These are phyloP conservation scores for Haemoproteus tartakovskyi DNA, from an alignment of 169 alveolate species.

Conservation along the genomic window DNA sequence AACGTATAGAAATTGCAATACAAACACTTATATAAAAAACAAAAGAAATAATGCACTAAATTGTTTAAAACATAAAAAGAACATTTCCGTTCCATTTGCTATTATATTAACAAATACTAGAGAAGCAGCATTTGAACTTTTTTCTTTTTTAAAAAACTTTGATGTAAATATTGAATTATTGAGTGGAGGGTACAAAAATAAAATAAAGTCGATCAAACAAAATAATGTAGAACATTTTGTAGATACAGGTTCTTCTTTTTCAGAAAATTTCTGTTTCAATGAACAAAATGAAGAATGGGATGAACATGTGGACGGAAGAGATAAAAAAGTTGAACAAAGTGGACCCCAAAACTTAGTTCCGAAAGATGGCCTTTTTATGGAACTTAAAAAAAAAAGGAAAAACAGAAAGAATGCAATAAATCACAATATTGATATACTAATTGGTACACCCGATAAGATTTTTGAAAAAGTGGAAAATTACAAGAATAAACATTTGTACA, in stretches of 20 bases:
- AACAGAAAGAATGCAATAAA: constrained; percentile 2
- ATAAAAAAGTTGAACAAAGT: not conserved
- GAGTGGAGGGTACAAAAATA: constrained; percentile 50
- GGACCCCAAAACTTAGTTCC: not conserved
- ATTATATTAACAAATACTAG: constrained; percentile 60
- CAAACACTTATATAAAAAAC: constrained; percentile 24
- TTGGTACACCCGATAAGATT: constrained; percentile 65
- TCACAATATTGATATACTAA: constrained; percentile 35
- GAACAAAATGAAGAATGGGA: not conserved
- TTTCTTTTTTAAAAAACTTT: constrained; percentile 42
- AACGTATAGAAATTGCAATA: constrained; percentile 25
- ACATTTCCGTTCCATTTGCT: constrained; percentile 49
- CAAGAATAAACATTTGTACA: constrained; percentile 60
- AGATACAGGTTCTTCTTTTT: not conserved
- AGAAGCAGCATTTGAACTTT: constrained; percentile 62
- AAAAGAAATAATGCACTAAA: constrained; percentile 46
- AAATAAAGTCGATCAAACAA: constrained; percentile 45
- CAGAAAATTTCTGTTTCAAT: no score
- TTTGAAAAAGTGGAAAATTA: constrained; percentile 57
- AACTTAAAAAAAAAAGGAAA: constrained; percentile 2
- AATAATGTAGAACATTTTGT: constrained; percentile 7
- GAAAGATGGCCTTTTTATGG: constrained; percentile 2
- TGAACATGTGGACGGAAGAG: not conserved
- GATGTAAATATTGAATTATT: constrained; percentile 55
- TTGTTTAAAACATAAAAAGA: constrained; percentile 57